These are phyloP conservation scores for Cordyceps farinosa DNA, from an alignment of 2,329 filamentous ascomycete genomes.

Conservation along the genomic window DNA sequence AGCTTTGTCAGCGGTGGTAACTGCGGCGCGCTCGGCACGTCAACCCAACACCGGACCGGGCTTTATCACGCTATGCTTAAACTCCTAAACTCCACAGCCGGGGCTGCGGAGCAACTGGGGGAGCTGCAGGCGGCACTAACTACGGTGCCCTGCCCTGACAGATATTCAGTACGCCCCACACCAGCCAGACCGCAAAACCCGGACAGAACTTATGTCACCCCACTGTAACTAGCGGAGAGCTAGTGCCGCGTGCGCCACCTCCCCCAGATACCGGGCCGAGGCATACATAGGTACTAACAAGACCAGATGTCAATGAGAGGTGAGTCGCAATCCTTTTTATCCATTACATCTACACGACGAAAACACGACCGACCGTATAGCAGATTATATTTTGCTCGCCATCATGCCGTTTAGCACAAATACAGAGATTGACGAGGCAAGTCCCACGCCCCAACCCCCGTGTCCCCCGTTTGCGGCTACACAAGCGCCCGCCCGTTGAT, in stretches of 20 bases:
- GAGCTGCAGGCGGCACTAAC: background rate
- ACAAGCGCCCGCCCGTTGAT: background rate
- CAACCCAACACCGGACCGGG: background rate
- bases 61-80: background rate
- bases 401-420: constrained; percentile 24
- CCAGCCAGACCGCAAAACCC: too few species aligned
- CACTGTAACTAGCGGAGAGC: too few species aligned
- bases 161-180: too few species aligned
- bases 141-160: too few species aligned
- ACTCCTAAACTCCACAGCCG: background rate
- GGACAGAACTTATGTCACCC: too few species aligned
- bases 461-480: background rate
- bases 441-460: background rate
- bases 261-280: constrained; percentile 7
- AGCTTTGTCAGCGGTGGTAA: too few species aligned
- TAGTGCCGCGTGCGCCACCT: background rate
- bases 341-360: background rate
- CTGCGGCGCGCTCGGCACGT: too few species aligned
- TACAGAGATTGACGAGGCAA: constrained; percentile 14
- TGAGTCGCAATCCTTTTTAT: background rate
- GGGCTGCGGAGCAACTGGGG: constrained; percentile 12
- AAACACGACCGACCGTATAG: background rate
- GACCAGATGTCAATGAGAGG: background rate
- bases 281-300: background rate
- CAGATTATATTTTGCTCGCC: constrained; percentile 17